phyloP scores from a whole-genome alignment of 805 yeast genomes.

The Metschnikowia reukaufii region DNA sequence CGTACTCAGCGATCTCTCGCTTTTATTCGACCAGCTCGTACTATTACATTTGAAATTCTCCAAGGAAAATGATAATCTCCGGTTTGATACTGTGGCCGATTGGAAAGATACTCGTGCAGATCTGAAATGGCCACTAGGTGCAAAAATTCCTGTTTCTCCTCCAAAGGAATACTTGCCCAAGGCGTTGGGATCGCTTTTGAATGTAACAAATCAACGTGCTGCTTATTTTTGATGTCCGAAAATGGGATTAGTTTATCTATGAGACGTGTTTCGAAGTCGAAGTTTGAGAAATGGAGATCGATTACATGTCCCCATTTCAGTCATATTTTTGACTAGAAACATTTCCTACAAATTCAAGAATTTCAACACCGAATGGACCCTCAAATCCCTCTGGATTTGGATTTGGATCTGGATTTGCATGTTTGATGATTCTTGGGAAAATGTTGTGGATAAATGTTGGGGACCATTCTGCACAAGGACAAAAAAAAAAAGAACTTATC shows the following conservation, averaged over 20 bases:
- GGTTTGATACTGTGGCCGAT: constrained; percentile 35
- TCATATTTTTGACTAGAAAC: too few relatives aligned
- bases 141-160: constrained; percentile 34
- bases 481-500: too few relatives aligned
- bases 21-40: constrained; percentile 42
- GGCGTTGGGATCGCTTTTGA: neutral
- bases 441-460: neutral
- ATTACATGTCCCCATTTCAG: too few relatives aligned
- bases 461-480: too few relatives aligned
- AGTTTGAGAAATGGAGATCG: too few relatives aligned
- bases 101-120: constrained; percentile 38
- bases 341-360: too few relatives aligned
- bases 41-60: constrained; percentile 40
- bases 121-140: constrained; percentile 45
- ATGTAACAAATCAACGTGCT: neutral
- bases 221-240: constrained; percentile 1
- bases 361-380: too few relatives aligned
- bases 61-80: constrained; percentile 43
- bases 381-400: too few relatives aligned
- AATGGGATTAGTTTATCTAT: too few relatives aligned
- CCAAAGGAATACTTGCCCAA: constrained; percentile 28
- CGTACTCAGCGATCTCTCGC: constrained; percentile 36
- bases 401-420: too few relatives aligned
- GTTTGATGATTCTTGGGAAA: too few relatives aligned
- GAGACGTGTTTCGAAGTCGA: too few relatives aligned